Base-by-base conservation (phyloP, 2,329 filamentous ascomycete genomes). In the Raffaelea albimanens region DNA sequence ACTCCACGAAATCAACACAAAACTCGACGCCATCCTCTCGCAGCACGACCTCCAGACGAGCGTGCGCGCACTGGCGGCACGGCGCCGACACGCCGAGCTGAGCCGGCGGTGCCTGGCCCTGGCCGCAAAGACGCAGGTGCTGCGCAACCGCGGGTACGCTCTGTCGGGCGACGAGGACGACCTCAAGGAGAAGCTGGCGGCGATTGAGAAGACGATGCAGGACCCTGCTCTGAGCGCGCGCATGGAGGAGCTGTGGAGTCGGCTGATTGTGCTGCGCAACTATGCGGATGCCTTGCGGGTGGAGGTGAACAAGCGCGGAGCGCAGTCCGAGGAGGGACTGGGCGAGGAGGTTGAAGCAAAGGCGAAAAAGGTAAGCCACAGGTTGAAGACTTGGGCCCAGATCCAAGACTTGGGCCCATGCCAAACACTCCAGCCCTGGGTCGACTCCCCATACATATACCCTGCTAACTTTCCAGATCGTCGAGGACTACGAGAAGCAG, bases 221-320 rank as follows among this genome's bases (percentile, higher is more conserved):
- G 87, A 93, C 58, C 87, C 87, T 8, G 81, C 82, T 8, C 73
- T 91, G 47, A 77, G 78, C 34, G 86, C 85, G 3, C 72, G 85
- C 55, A 83, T 87, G 60, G 87, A 93, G 64, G 87, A 93, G 68
- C 80, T 93, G 40, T 93, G 87, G 87, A 88, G 86, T 54, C 72
- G 87, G 41, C 77, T 93, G 67, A 83, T 89, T 43, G 77, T 83
- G 34, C 69, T 93, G 43, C 73, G 85, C 53, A 84, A 85, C 52
- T 80, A 87, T 54, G 83, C 85, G 20, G 78, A 83, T 55, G 76
- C 80, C 57, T 65, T 94, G 56, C 83, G 83, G 59, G 79, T 78
- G 56, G 86, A 93, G 68, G 73, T 87, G 49, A 85, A 83, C 61
- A 82, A 80, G 66, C 70, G 82, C 47, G 77, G 80, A 2, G 67